These are phyloP conservation scores for Clavulina sp. DNA, from an alignment of 768 basidiomycete genomes.

Conservation along the genomic window DNA sequence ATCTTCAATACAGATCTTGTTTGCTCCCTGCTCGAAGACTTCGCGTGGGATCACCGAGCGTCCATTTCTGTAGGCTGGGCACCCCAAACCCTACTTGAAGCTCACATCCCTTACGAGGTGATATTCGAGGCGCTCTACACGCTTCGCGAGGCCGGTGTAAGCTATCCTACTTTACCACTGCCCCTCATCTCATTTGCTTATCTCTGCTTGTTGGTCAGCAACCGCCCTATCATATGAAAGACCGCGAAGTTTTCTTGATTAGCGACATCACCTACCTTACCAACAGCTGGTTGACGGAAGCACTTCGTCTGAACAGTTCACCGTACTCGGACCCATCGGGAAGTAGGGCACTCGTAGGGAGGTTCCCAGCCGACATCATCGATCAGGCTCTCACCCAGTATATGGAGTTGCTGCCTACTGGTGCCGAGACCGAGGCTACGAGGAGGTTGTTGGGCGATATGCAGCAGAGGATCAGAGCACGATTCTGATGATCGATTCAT, in stretches of 20 bases:
- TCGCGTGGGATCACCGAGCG: conserved; percentile 42
- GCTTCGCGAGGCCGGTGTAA: conserved; percentile 77
- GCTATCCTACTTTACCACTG: no score
- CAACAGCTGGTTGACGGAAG: conserved; percentile 63
- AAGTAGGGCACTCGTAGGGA: conserved; percentile 38
- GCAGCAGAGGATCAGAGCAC: conserved; percentile 6
- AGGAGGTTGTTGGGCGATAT: conserved; percentile 7
- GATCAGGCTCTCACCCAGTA: conserved; percentile 60
- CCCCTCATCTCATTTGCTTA: conserved; percentile 4
- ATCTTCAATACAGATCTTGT: conserved; percentile 41
- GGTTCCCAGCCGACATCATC: conserved; percentile 64
- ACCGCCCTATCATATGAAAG: conserved; percentile 51
- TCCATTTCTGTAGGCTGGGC: conserved; percentile 65
- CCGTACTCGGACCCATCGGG: no score
- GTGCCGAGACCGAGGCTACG: background rate
- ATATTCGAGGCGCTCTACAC: conserved; percentile 75
- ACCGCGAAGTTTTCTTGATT: conserved; percentile 63
- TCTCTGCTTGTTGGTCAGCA: conserved; percentile 1
- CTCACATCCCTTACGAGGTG: conserved; percentile 61
- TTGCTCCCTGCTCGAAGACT: conserved; percentile 55
- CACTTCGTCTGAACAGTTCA: no score
- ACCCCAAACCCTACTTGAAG: conserved; percentile 58
- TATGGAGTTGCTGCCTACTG: conserved; percentile 36
- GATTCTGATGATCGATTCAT: no score
- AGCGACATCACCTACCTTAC: conserved; percentile 69